Base-by-base conservation (phyloP, 1,139 yeast species). In the Suhomyces yuchorum region DNA sequence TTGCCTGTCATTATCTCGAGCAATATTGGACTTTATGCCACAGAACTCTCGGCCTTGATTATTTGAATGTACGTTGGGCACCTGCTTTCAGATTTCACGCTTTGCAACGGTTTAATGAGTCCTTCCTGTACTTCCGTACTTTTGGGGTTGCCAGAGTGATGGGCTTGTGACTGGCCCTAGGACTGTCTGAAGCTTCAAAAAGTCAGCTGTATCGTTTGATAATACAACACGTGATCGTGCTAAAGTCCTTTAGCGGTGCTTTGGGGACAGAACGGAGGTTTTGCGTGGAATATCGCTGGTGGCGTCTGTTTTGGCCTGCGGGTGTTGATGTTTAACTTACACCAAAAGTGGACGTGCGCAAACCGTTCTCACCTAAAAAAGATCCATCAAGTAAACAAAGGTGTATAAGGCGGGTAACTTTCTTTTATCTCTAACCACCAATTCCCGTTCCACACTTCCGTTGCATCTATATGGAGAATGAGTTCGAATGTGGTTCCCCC, bases 1-100 rank as follows among this genome's bases (percentile, higher is more conserved):
- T 67, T 69, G 39, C 63, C 70, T 33, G 53, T 46, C 61, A 56
- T 58, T 37, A 22, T 37, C 18, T 37, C 30, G 17, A 15, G 18
- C 18, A 24, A 22, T 23, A 22, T 23, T n/a, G 18, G 14, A 15
- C 39, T 12, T 37, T 3, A 18, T 12, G 18, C 20, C 39, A 5
- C 26, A 17, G 20, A 23, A 37, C 19, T 22, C 23, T 37, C 39
- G 39, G 39, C 19, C 19, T 22, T 22, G 23, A 15, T 19, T 23
- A 11, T 24, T 14, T 9, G 39, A 11, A 23, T 17, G 30, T 17
- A 14, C 7, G 8, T 20, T n/a, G 17, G 2, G 38, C 17, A 9
- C 14, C 6, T 6, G 9, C 3, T 30, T 30, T 14, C 34, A 30
- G 11, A 7, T 30, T 30, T 15, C 34, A 30, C 38, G 38, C 38